Base-by-base conservation (phyloP, 2,329 filamentous ascomycete genomes). In the Boeremia exigua region DNA sequence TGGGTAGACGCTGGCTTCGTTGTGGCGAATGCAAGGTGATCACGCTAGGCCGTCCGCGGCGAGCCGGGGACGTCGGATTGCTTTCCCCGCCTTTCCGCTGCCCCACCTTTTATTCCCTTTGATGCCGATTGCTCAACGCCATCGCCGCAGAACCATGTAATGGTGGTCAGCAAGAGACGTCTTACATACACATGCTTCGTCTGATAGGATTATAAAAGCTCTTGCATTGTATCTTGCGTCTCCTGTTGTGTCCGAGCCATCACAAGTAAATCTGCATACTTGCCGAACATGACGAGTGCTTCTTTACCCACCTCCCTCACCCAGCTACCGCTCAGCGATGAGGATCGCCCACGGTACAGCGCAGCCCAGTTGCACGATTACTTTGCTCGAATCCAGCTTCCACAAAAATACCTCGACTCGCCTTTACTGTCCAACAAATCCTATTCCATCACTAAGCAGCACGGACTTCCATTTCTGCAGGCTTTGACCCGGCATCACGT, bases 401-500 rank as follows among this genome's bases (percentile, higher is more conserved):
- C 51, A 23, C 38, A 52, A 8, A 48, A 47, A 4, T 37, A 55
- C 9, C 47, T 48, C 19, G 32, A 56, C 19, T 59, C 51, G 9
- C 47, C 47, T 29, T 11, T 55, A 1, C 23, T 59, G 5, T 55
- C 51, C 15, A 23, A 59, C 10, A 39, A 36, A 17, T 38, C 47
- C 3, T 27, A 48, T 10, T 51, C 51, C n/a, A 25, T 27, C 12
- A 52, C 46, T 27, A 52, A 32, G 47, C 23, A 52, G 34, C 27
- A 60, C 44, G 48, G 56, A 1, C 46, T 55, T n/a, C 51, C 51
- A 14, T 56, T 59, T 11, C 27, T 59, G 14, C 42, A 59, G 8
- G 47, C 56, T 12, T 27, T 59, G 23, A 48, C 37, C 17, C n/a
- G 51, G 8, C 33, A 47, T 37, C 51, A 56, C 19, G 50, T 40